Evolutionary conservation across 1,284 basidiomycete species (phyloP), one percentile per base, ranked within the genome.

Genomic region (Pseudozyma sp.): DNA sequence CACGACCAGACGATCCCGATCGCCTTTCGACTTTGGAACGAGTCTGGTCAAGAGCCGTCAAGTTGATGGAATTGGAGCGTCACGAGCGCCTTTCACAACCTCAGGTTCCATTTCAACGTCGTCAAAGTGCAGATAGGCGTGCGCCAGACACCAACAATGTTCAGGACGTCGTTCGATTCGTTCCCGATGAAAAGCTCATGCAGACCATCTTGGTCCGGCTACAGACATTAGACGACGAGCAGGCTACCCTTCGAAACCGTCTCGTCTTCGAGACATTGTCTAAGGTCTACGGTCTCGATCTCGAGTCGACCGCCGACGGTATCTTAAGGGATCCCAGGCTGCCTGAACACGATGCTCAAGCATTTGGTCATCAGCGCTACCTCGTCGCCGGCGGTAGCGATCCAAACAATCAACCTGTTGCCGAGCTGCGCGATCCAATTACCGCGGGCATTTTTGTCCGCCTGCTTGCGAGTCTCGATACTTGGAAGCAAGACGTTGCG

Each of bases 201-300:
- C n/a, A 13, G 13, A 42, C 52, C 14, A 42, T 68, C 18, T 55
- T 72, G 34, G 42, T 14, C 7, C 39, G 53, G 12, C 16, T 64
- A 7, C n/a, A 43, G 8, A 14, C 21, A 1, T 10, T 19, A 10
- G 34, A 50, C 11, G 50, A 61, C 14, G 47, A 21, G 6, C 52
- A 48, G 10, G 5, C 60, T 2, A 10, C 21, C 16, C 11, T 13
- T 9, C 34, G 43, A 2, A 13, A 38, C 10, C 50, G 53, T 18
- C 47, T 70, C 13, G 57, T 47, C 13, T 52, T 68, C 34, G 47
- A 44, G 0, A 49, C 66, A 14, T 14, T 69, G 6, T n/a, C 40
- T 6, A 60, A 56, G 35, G 44, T 66, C 18, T 74, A 69, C 48
- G 62, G 59, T 39, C 57, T 74, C n/a, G 62, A 74, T n/a, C 48